phyloP scores from a whole-genome alignment of 257 asterid species.

The Jacaranda mimosifolia region DNA sequence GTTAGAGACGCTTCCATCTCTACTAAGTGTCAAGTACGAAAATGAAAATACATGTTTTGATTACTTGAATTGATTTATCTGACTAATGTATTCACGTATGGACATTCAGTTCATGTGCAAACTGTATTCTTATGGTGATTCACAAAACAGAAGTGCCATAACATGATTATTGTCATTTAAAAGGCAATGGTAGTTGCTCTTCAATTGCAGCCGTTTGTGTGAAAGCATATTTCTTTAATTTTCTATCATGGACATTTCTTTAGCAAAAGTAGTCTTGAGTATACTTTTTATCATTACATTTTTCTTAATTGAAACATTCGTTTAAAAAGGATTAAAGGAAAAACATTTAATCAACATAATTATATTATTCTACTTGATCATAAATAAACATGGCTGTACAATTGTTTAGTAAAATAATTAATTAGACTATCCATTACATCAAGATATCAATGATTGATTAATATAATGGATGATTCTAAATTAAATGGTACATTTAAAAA shows the following conservation, averaged over 20 bases:
- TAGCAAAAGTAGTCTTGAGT: background rate
- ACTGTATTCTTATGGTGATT: background rate
- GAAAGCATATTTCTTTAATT: background rate
- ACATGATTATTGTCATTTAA: slow-evolving; percentile 1
- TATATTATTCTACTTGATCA: no score
- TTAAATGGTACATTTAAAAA: no score
- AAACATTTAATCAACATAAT: no score
- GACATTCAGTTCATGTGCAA: background rate
- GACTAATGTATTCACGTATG: slow-evolving; percentile 8
- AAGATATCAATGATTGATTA: no score
- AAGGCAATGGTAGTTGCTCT: background rate
- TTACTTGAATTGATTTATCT: background rate
- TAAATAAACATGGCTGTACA: no score
- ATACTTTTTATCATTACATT: background rate
- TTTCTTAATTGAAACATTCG: no score
- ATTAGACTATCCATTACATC: no score
- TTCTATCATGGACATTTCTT: background rate
- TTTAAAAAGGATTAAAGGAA: no score
- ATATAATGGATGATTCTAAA: no score
- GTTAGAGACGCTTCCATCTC: background rate
- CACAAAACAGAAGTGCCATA: background rate
- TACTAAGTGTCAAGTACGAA: background rate
- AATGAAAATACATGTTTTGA: no score
- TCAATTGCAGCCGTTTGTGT: background rate
- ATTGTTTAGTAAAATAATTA: no score